Evolutionary conservation across 352 stramenopile species (phyloP), one percentile per base, ranked within the genome.

Genomic region (Aphanomyces invadans): DNA sequence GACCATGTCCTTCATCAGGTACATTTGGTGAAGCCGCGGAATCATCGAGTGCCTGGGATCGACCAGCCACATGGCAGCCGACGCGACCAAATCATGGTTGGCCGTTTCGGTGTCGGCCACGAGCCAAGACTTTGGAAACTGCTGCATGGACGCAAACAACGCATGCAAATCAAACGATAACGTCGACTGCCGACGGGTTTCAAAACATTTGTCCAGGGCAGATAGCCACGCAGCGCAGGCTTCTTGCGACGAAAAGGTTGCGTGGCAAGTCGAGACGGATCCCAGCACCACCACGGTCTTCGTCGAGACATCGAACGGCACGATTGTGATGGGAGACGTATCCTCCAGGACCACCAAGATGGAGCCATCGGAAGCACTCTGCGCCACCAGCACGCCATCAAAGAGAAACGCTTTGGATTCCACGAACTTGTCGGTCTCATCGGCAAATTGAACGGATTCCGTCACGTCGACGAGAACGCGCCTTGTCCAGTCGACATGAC

Each of bases 1-100:
- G 28, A 67, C 54, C 60, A 67, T 67, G 49, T 67, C 60, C 39
- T 57, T 19, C n/a, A 67, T 39, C 28, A 67, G 17, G 49, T 57
- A 67, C 21, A 59, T 45, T 21, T 67, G 60, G 26, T 51, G 48
- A 2, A 67, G 26, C 2, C 60, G 60, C 19, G 60, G 42, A 3
- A 11, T 21, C 12, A 1, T 11, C 23, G 28, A 15, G 36, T 42
- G 36, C 36, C 36, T 7, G 15, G 15, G 36, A 25, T 57, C 38
- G 10, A 31, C 17, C 9, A 67, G 21, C 60, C 60, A 67, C 39
- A 67, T 57, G 10, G 48, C 15, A 33, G 28, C 46, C 2, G 28
- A 42, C 19, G n/a, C 19, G 4, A 44, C 26, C 3, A 67, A 29
- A 15, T 49, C 31, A 4, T 57, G 28, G 21, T 67, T 49, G 2